Evolutionary conservation across 495 filamentous ascomycete species (phyloP), one percentile per base, ranked within the genome.

Genomic region (Niebla homalea): DNA sequence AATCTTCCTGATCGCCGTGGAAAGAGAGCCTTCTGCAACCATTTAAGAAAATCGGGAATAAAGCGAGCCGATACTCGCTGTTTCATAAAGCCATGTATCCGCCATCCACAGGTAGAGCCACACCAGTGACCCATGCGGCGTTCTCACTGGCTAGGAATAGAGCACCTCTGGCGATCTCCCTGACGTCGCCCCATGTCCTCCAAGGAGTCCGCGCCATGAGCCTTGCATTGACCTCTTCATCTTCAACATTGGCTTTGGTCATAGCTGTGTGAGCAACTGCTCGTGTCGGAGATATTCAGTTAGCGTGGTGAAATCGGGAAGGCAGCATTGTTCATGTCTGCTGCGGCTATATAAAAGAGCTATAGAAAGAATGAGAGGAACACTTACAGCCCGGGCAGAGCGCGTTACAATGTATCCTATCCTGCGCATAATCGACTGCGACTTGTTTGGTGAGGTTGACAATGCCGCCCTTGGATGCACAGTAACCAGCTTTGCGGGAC

Each of bases 361-460:
- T n/a, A n/a, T n/a, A n/a, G n/a, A n/a, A n/a, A 5, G 22, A 16
- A 23, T 46, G 25, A 32, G 10, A 11, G 29, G 29, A 32, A 32
- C 18, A 66, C 68, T 62, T 62, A 76, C 70, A 75, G 12, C 76
- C 76, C 23, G 76, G 76, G 53, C 71, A 75, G 14, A 80, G 53
- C 0, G 68, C 69, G 60, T 81, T 81, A 39, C 61, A 62, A 59
- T 79, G 74, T 43, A 81, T 76, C 8, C 60, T 60, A 29, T 77
- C 43, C 21, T 57, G 52, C 1, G 67, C 72, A 60, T 73, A 79
- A 36, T 79, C 77, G 39, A 75, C 41, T 0, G 75, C 76, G 0
- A 72, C 62, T 38, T 69, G 61, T 50, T 67, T 65, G 0, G 74
- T 80, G 0, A 80, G 51, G 6, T 65, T 58, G 19, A 68, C 64